Percentiles rank a stretch among this genome's conserved stretches.
These are phyloP conservation scores for Aegilops umbellulata DNA, from an alignment of 176 grass and related monocot species.

Conservation along the genomic window DNA sequence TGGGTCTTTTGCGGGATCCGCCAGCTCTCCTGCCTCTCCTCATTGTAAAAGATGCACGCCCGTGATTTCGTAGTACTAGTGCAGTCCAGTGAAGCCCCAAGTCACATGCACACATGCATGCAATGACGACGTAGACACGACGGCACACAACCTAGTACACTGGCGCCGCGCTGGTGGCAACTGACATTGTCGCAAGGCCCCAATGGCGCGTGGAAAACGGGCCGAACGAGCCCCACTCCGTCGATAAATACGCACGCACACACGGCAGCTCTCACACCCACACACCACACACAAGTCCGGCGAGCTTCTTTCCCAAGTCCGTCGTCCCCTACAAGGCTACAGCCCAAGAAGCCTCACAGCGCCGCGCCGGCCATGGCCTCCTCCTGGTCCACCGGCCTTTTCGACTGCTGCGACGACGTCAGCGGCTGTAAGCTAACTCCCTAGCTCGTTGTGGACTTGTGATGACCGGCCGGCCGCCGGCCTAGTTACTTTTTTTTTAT, in stretches of 20 bases:
- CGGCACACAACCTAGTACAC: not conserved
- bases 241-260: not conserved
- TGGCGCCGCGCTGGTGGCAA: no score
- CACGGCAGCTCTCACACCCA: not conserved
- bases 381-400: slow-evolving; percentile 68
- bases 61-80: no score
- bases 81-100: not conserved
- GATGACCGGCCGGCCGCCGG: no score
- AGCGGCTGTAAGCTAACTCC: slow-evolving; percentile 34
- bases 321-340: not conserved
- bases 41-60: no score
- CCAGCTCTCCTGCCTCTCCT: no score
- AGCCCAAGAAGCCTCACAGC: not conserved
- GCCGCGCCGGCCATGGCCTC: slow-evolving; percentile 12
- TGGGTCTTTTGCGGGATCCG: no score
- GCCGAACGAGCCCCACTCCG: not conserved
- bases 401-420: slow-evolving; percentile 50
- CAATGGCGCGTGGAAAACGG: not conserved
- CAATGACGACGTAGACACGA: not conserved
- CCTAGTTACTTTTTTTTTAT: no score
- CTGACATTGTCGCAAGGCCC: not conserved
- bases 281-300: not conserved
- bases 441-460: no score
- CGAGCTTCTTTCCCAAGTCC: not conserved
- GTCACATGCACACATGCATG: not conserved